Conservation (phyloP, 371 early-diverging fungal genomes). For the Mucor irregularis region DNA sequence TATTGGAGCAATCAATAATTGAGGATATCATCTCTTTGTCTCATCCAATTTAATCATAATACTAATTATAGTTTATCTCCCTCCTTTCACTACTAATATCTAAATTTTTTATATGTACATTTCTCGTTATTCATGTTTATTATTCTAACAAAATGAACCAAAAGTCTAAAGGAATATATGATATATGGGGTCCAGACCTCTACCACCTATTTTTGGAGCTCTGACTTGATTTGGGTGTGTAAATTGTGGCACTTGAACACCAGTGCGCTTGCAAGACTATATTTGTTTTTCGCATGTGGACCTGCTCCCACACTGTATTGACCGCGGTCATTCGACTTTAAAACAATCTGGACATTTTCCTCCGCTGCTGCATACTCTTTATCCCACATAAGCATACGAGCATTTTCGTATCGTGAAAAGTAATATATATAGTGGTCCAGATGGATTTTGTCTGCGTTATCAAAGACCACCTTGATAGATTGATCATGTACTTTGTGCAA, state of each 20-base stretch:
- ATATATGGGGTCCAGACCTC: not conserved
- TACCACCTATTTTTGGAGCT: not conserved
- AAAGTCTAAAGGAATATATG: too few relatives aligned
- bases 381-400: conserved; percentile 40
- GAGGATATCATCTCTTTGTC: too few relatives aligned
- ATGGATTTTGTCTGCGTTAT: conserved; percentile 31
- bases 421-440: conserved; percentile 68
- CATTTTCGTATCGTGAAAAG: conserved; percentile 59
- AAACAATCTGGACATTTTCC: conserved; percentile 42
- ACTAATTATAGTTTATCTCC: too few relatives aligned
- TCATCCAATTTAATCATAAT: too few relatives aligned
- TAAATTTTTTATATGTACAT: too few relatives aligned
- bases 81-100: too few relatives aligned
- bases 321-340: conserved; percentile 38
- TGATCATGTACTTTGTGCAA: conserved; percentile 14
- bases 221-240: conserved; percentile 19
- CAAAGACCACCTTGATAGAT: conserved; percentile 25
- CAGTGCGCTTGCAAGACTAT: conserved; percentile 45
- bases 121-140: too few relatives aligned
- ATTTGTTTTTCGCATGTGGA: conserved; percentile 44
- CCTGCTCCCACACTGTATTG: conserved; percentile 39
- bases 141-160: too few relatives aligned
- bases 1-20: too few relatives aligned
- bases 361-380: conserved; percentile 47
- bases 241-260: conserved; percentile 51